These are phyloP conservation scores for Eucalyptus sp. DNA, from an alignment of 345 rosid genomes.

Conservation along the genomic window DNA sequence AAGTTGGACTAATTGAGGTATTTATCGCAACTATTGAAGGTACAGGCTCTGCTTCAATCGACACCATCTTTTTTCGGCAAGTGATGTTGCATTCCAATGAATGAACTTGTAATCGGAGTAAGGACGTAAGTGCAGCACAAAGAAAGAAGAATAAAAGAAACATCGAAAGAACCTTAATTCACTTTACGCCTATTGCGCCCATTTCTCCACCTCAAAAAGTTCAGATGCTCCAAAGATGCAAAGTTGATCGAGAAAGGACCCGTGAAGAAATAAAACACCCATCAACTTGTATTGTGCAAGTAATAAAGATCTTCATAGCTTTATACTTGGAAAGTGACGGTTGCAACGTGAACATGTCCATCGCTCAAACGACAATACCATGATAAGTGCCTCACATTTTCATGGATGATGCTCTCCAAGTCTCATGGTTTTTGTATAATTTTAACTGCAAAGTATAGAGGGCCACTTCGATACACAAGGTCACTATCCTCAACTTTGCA, in stretches of 20 bases:
- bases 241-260: no score
- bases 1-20: neutral
- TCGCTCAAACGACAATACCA: no score
- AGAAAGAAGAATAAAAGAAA: neutral
- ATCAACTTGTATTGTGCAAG: no score
- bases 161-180: neutral
- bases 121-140: neutral
- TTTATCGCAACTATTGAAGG: neutral
- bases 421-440: neutral
- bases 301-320: no score
- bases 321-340: no score
- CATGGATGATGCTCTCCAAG: no score
- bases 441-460: neutral
- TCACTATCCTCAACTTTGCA: neutral
- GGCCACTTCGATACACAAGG: neutral
- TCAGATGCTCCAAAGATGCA: no score
- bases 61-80: neutral
- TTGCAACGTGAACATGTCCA: no score
- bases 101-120: neutral
- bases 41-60: neutral
- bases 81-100: neutral
- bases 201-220: no score
- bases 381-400: no score
- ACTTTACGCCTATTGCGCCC: no score
- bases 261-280: no score